Evolutionary conservation across 768 basidiomycete genomes (phyloP), one percentile per base, ranked within the genome.

Genomic region (Chalciporus pseudorubinellus): DNA sequence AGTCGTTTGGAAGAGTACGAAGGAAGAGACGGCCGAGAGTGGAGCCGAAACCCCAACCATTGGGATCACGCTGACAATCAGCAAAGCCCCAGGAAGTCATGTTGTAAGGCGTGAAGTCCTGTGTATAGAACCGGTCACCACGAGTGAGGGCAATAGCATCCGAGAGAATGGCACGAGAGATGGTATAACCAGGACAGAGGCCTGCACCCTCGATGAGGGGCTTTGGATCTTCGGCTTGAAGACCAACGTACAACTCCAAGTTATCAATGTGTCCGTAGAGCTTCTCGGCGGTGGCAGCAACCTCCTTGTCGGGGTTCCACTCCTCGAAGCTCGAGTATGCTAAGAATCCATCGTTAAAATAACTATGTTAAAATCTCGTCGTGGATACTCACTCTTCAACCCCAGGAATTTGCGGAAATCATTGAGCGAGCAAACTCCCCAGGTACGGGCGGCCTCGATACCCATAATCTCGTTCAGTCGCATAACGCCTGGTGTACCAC

Each of bases 81-180:
- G 83, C 79, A 60, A 87, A 90, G 33, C 90, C 90, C 90, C 90
- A 92, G 4, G 87, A 71, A 3, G 90, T 92, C 62, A 90, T 62
- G 65, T 92, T 92, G 72, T 72, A 80, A 1, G 90, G 85, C 0
- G 91, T 92, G 64, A 81, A 87, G 61, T 93, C 91, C 22, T 87
- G 75, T 1, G 89, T 92, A 70, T 81, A 89, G 75, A 82, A 87
- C 47, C 90, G 77, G 62, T 93, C 91, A 26, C 91, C 91, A 47
- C 90, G 84, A 43, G 88, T 91, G 48, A 93, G 81, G 12, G 91
- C 88, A 50, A 92, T 87, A 24, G 91, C 91, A 62, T 93, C 91
- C 55, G 83, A 82, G 29, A 93, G 81, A 59, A 93, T 93, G 8
- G 91, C 90, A 28, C 91, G 83, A 59, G 86, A 86, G 60, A 90